Base-by-base conservation (phyloP, 345 rosid species). In the Physaria fendleri region DNA sequence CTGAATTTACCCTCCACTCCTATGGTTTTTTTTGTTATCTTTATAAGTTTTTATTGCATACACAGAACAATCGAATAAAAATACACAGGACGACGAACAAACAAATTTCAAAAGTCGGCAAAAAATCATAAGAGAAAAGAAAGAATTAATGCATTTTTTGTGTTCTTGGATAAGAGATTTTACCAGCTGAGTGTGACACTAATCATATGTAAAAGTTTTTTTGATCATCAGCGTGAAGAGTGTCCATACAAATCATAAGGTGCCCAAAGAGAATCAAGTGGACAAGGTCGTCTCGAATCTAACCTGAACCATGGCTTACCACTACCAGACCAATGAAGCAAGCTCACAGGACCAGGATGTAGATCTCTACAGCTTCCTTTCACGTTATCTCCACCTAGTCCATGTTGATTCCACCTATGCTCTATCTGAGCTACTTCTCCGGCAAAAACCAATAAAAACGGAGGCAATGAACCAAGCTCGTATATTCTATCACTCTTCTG, bases 361-460 rank as follows among this genome's bases (percentile, higher is more conserved):
- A 92, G 59, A 76, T 88, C 82, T 21, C 98, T 83, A 43, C 96
- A 92, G 77, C 90, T 88, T 42, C 98, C 96, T 62, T 75, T 79
- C 54, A 92, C 88, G 65, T 86, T 92, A 58, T 92, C 98, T 23
- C 98, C 96, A 15, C 98, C 98, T 2, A 92, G 48, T 1, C 98
- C 98, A 59, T 92, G 98, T 64, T 92, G 98, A 61, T 92, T 92
- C 98, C 98, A 92, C 69, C 98, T 66, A 68, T 88, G 96, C 77
- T 81, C 93, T 17, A 92, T 88, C 40, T 93, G 90, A 14, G 98
- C 90, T 65, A 92, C 95, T 66, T 78, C 75, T 21, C 98, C 98
- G 2, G 87, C 88, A 50, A 92, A 88, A 0, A 92, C 93, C 39
- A 92, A 59, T 28, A 92, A 69, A 63, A 76, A 88, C 57, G 98